A percentile compares a stretch with the other conserved stretches of the same genome.
These are phyloP conservation scores for Leptomonas pyrrhocoris DNA, from an alignment of 208 protist genomes.

Conservation along the genomic window DNA sequence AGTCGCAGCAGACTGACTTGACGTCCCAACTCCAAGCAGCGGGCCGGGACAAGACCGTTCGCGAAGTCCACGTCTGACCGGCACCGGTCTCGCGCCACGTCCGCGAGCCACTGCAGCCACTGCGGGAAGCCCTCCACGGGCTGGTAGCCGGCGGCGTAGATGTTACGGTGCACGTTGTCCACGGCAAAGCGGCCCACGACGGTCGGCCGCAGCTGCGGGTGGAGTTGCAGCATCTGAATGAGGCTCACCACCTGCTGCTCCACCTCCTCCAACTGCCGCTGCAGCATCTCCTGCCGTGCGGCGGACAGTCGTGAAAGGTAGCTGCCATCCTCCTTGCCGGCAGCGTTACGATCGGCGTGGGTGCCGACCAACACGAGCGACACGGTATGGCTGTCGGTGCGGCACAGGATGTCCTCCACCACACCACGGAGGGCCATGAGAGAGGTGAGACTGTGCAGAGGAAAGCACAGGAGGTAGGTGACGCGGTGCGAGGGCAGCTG, in stretches of 20 bases:
- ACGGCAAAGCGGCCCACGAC: constrained; percentile 76
- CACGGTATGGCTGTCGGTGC: constrained; percentile 54
- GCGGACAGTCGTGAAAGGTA: constrained; percentile 14
- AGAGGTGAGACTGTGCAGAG: constrained; percentile 39
- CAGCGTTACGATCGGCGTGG: constrained; percentile 30
- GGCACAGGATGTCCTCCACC: constrained; percentile 77
- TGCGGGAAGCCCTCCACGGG: constrained; percentile 63
- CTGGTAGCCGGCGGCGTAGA: constrained; percentile 47
- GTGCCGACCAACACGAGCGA: constrained; percentile 49
- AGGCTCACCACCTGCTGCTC: constrained; percentile 71
- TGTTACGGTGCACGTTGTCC: constrained; percentile 59
- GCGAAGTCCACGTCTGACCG: constrained; percentile 71
- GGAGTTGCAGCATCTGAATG: constrained; percentile 68
- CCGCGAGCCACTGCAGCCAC: constrained; percentile 66
- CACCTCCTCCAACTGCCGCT: constrained; percentile 46
- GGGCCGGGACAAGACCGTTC: constrained; percentile 61
- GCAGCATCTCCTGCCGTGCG: constrained; percentile 28
- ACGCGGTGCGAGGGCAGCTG: constrained; percentile 66
- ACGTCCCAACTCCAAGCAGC: constrained; percentile 41
- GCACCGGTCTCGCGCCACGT: constrained; percentile 62
- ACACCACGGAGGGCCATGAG: constrained; percentile 49
- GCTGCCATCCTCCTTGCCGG: constrained; percentile 11
- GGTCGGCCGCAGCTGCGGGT: constrained; percentile 57
- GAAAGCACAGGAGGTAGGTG: constrained; percentile 81
- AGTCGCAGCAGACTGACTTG: constrained; percentile 36